These are phyloP conservation scores for Stachybotrys elegans DNA, from an alignment of 2,329 filamentous ascomycete species.

Conservation along the genomic window DNA sequence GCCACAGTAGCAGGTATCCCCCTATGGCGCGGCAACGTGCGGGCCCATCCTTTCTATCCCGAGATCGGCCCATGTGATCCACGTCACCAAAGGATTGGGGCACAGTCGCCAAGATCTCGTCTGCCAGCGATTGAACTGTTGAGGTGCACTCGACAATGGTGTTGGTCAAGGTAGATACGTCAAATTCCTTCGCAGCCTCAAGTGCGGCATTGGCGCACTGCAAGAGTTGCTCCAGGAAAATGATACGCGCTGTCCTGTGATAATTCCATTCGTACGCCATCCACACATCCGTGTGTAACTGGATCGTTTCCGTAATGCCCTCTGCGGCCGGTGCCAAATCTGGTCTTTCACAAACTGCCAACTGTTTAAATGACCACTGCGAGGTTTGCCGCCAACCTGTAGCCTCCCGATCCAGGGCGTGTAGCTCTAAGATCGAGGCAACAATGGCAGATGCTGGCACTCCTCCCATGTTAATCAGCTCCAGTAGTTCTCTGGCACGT, in stretches of 20 bases:
- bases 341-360: constrained; percentile 13
- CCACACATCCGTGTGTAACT: constrained; percentile 33
- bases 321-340: constrained; percentile 5
- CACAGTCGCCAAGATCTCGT: constrained; percentile 29
- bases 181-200: neutral
- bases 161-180: neutral
- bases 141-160: constrained; percentile 7
- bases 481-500: constrained; percentile 21
- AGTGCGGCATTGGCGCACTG: constrained; percentile 12
- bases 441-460: constrained; percentile 8
- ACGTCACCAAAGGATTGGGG: constrained; percentile 32
- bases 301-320: constrained; percentile 13
- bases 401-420: constrained; percentile 22
- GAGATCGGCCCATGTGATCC: constrained; percentile 15
- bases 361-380: constrained; percentile 24
- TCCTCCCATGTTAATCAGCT: constrained; percentile 6
- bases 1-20: constrained; percentile 33
- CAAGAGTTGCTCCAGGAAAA: constrained; percentile 29
- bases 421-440: constrained; percentile 23
- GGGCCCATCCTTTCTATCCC: constrained; percentile 3
- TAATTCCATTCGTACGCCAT: constrained; percentile 38
- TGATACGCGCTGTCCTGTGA: constrained; percentile 29
- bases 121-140: constrained; percentile 22
- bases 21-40: constrained; percentile 27
- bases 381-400: constrained; percentile 23